Evolutionary conservation across 345 rosid genomes (phyloP).

Genomic region (Salix koriyanagi): DNA sequence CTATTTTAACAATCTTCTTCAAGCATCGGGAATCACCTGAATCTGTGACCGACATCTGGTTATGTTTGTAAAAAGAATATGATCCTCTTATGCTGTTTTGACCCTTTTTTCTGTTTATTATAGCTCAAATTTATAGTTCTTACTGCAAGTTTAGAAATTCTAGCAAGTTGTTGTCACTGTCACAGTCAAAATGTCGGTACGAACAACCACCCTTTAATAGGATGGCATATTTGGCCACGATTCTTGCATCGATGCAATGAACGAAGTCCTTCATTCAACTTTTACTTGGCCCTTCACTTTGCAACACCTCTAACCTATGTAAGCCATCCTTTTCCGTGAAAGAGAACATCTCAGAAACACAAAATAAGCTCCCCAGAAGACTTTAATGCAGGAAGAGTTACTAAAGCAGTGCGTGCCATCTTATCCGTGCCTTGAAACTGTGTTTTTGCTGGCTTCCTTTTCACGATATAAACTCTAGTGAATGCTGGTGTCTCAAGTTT

Average conservation of each 20-base stretch:
- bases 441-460: neutral
- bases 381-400: neutral
- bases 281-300: neutral
- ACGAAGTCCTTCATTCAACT: neutral
- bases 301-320: neutral
- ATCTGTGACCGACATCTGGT: neutral
- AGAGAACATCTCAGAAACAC: neutral
- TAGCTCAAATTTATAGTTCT: neutral
- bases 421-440: neutral
- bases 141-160: neutral
- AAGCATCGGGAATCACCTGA: no score
- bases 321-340: neutral
- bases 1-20: neutral
- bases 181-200: neutral
- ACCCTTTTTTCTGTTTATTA: neutral
- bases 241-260: neutral
- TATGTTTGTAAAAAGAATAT: neutral
- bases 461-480: neutral
- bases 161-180: neutral
- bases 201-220: neutral
- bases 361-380: neutral
- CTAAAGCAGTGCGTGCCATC: neutral
- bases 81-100: neutral
- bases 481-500: neutral
- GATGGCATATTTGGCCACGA: neutral